Evolutionary conservation across 352 stramenopile genomes (phyloP).

Genomic region (Phytopythium sindhum): DNA sequence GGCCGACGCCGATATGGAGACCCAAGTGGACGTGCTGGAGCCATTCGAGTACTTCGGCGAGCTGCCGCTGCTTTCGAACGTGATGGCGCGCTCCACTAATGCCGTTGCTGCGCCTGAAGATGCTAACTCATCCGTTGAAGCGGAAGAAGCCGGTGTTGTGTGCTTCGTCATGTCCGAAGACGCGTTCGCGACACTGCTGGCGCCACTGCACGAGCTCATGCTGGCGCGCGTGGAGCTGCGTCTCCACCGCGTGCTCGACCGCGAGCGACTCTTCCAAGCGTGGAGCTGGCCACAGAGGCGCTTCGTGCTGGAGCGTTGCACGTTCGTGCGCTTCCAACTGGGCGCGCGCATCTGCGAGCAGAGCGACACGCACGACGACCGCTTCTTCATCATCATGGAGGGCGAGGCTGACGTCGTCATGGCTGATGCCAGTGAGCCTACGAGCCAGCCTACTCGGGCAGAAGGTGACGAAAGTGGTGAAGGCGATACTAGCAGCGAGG

Average conservation of each 20-base stretch:
- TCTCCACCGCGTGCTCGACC: constrained; percentile 52
- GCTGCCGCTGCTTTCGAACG: constrained; percentile 36
- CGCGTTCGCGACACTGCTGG: constrained; percentile 38
- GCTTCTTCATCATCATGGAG: constrained; percentile 68
- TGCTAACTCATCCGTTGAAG: not conserved
- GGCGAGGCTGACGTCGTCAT: constrained; percentile 56
- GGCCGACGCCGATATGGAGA: constrained; percentile 41
- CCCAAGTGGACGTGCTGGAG: constrained; percentile 44
- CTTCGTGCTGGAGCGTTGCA: constrained; percentile 51
- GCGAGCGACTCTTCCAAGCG: constrained; percentile 62
- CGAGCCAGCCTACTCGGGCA: too few species aligned
- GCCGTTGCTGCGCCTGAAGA: constrained; percentile 34
- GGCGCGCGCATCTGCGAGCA: constrained; percentile 50
- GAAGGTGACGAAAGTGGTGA: not conserved
- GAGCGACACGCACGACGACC: constrained; percentile 50
- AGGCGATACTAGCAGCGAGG: not conserved
- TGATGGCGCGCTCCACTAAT: constrained; percentile 30
- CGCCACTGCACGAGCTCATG: constrained; percentile 54
- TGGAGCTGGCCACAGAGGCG: constrained; percentile 30
- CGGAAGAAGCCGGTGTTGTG: constrained; percentile 11
- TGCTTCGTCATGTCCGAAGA: constrained; percentile 47
- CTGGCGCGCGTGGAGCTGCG: constrained; percentile 51
- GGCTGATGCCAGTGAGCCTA: constrained; percentile 23
- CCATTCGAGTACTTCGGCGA: constrained; percentile 72
- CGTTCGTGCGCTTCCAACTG: constrained; percentile 37